Evolutionary conservation across 305 asterid species (phyloP).

Genomic region (Fraxinus platypoda): DNA sequence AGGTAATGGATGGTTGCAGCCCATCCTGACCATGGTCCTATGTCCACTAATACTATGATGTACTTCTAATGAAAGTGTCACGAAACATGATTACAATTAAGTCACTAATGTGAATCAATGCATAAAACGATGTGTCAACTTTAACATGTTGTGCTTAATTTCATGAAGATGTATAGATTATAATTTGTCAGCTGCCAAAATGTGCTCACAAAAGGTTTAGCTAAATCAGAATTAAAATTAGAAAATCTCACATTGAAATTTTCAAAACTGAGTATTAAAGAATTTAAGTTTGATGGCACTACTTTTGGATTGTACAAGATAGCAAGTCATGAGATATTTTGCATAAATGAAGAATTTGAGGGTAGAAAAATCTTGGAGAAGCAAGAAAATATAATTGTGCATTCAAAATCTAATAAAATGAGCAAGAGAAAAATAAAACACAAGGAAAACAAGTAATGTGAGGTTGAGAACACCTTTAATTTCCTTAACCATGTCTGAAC

Average conservation of each 20-base stretch:
- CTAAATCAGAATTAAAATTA: not conserved
- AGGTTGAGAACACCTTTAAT: constrained; percentile 58
- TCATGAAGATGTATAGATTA: not conserved
- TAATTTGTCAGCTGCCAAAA: not conserved
- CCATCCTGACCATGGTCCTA: not conserved
- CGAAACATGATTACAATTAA: not conserved
- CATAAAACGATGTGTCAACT: not conserved
- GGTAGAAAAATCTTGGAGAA: not conserved
- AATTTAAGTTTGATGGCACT: not conserved
- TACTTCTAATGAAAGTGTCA: not conserved
- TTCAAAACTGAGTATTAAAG: not conserved
- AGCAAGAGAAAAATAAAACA: not conserved
- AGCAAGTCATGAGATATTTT: not conserved
- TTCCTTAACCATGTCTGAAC: constrained; percentile 78
- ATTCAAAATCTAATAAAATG: not conserved
- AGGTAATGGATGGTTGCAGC: not conserved
- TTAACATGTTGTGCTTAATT: not conserved
- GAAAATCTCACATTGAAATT: not conserved
- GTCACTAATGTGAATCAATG: not conserved
- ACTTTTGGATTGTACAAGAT: not conserved
- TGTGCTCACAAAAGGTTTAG: not conserved
- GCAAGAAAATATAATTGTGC: not conserved
- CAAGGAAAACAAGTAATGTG: constrained; percentile 14
- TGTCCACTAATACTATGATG: not conserved
- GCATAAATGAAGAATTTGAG: not conserved